Evolutionary conservation across 2,329 filamentous ascomycete species (phyloP).

Genomic region (Pleoardoris graminearum): DNA sequence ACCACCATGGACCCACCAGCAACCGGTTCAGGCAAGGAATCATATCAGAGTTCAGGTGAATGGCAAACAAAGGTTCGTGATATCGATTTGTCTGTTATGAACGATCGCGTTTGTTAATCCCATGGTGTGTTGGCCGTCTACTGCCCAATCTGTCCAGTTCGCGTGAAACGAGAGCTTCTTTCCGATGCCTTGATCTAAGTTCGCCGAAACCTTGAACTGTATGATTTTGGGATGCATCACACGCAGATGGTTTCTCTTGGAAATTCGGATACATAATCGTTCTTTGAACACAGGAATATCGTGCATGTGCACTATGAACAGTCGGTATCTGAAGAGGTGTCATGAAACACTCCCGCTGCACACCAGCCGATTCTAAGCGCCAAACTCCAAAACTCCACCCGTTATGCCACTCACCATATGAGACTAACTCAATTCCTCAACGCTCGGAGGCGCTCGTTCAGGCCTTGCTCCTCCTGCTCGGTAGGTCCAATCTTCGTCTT

Average conservation of each 20-base stretch:
- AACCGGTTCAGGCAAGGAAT: not conserved
- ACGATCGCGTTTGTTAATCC: too few species aligned
- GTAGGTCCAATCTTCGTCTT: slow-evolving; percentile 67
- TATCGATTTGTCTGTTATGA: too few species aligned
- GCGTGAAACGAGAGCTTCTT: too few species aligned
- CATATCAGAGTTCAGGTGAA: not conserved
- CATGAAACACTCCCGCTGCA: not conserved
- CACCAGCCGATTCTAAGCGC: not conserved
- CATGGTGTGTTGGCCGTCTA: too few species aligned
- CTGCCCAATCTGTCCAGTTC: too few species aligned
- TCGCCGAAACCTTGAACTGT: too few species aligned
- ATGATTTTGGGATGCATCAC: too few species aligned
- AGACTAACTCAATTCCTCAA: slow-evolving; percentile 49
- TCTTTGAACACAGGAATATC: not conserved
- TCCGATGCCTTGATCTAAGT: too few species aligned
- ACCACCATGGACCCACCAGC: not conserved
- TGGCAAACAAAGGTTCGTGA: too few species aligned
- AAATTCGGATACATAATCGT: not conserved
- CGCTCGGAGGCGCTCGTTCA: slow-evolving; percentile 62
- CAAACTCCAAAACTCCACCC: slow-evolving; percentile 6
- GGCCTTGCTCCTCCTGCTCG: slow-evolving; percentile 76
- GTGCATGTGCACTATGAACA: not conserved
- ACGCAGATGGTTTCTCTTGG: too few species aligned
- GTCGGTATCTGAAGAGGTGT: not conserved
- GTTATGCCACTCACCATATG: not conserved